A percentile compares a stretch with the other conserved stretches of the same genome.
phyloP scores from a whole-genome alignment of 495 filamentous ascomycete species.

The Neurospora sp. region DNA sequence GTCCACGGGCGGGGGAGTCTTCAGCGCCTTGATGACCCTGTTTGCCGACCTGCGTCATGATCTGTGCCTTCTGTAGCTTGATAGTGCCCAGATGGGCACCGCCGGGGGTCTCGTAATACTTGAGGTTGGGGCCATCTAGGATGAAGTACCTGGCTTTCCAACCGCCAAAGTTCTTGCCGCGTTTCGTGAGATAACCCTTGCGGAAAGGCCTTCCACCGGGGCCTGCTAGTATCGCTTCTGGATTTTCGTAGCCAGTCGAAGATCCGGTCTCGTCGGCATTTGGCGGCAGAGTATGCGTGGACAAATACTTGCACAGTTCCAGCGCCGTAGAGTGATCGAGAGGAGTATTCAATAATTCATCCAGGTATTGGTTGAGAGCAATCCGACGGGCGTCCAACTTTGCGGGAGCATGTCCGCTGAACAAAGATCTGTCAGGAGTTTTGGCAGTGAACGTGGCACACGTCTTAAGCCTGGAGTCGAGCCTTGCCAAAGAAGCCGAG shows the following conservation, averaged over 20 bases:
- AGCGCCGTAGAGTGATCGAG: slow-evolving; percentile 74
- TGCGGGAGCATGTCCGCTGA: slow-evolving; percentile 86
- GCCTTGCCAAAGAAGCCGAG: slow-evolving; percentile 62
- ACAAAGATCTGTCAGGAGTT: slow-evolving; percentile 76
- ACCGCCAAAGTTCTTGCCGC: slow-evolving; percentile 97
- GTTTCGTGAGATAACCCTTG: slow-evolving; percentile 89
- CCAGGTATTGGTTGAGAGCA: slow-evolving; percentile 77
- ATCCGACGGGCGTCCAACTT: slow-evolving; percentile 81
- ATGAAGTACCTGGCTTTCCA: slow-evolving; percentile 97
- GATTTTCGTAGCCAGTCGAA: slow-evolving; percentile 27
- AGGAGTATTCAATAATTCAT: slow-evolving; percentile 67
- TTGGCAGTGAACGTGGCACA: slow-evolving; percentile 53
- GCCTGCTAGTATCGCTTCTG: slow-evolving; percentile 31
- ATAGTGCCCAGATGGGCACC: slow-evolving; percentile 88
- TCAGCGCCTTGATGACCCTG: slow-evolving; percentile 52
- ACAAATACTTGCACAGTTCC: slow-evolving; percentile 78
- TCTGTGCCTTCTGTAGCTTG: slow-evolving; percentile 81
- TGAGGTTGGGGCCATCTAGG: slow-evolving; percentile 77
- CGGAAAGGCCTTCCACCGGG: slow-evolving; percentile 61
- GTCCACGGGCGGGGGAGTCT: slow-evolving; percentile 48
- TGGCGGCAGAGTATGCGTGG: slow-evolving; percentile 72
- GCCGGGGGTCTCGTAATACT: slow-evolving; percentile 83
- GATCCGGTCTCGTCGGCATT: slow-evolving; percentile 54
- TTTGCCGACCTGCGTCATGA: slow-evolving; percentile 91
- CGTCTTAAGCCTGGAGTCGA: slow-evolving; percentile 72